Evolutionary conservation across 164 flowering plant genomes (phyloP).

Genomic region (Macadamia tetraphylla): DNA sequence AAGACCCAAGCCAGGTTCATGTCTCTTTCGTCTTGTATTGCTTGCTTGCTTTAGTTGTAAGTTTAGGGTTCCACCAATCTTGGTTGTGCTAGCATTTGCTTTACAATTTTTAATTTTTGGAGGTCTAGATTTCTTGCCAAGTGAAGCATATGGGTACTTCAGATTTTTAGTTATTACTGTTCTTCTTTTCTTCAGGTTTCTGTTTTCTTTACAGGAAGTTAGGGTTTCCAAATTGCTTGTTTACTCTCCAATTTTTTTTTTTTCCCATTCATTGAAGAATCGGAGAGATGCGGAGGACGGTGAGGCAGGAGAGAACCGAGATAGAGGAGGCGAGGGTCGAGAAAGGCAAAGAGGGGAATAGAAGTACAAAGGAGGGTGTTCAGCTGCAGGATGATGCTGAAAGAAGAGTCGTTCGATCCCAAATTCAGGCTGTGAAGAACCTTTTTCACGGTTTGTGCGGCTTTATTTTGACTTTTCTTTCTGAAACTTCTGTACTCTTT

Average conservation of each 20-base stretch:
- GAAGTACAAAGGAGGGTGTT: not conserved
- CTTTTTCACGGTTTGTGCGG: constrained; percentile 34
- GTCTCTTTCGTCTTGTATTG: not conserved
- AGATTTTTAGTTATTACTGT: too few relatives aligned
- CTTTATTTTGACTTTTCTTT: not conserved
- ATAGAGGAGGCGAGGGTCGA: constrained; percentile 6
- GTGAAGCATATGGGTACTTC: too few relatives aligned
- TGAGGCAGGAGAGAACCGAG: constrained; percentile 13
- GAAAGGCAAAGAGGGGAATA: constrained; percentile 11
- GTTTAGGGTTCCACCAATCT: too few relatives aligned
- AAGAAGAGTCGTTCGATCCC: constrained; percentile 46
- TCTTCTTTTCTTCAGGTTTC: too few relatives aligned
- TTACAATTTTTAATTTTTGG: too few relatives aligned
- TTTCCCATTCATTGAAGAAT: not conserved
- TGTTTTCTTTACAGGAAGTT: not conserved
- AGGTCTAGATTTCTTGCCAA: too few relatives aligned
- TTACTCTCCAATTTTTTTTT: not conserved
- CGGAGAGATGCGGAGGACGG: constrained; percentile 11
- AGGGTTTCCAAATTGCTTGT: not conserved
- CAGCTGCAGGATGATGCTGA: constrained; percentile 17
- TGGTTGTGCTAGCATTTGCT: too few relatives aligned
- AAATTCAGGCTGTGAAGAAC: constrained; percentile 40
- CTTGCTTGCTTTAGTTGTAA: too few relatives aligned
- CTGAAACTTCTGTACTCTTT: not conserved
- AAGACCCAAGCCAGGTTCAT: constrained; percentile 22